A percentile compares a stretch with the other conserved stretches of the same genome.
These are phyloP conservation scores for Oryza brachyantha DNA, from an alignment of 176 grass and related monocot species.

Conservation along the genomic window DNA sequence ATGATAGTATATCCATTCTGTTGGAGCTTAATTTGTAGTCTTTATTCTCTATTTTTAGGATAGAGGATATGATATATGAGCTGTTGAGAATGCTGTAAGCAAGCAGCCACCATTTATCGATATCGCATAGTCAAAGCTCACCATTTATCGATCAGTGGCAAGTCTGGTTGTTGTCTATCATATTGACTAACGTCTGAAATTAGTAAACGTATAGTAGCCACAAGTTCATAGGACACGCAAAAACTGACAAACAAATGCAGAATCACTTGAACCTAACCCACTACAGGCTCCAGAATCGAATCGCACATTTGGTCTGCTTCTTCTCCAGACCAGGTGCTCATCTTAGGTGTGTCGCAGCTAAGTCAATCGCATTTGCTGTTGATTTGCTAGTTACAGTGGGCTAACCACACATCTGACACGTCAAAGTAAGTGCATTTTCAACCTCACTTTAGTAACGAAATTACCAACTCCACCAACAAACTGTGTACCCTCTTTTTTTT, in stretches of 20 bases:
- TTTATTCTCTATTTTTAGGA: no score
- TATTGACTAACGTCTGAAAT: not conserved
- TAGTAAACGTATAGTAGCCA: not conserved
- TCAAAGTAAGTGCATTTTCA: not conserved
- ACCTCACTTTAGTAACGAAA: not conserved
- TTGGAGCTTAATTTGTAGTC: no score
- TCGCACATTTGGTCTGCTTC: not conserved
- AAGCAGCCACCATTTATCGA: not conserved
- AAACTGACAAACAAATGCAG: not conserved
- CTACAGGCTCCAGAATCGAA: not conserved
- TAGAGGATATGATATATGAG: no score
- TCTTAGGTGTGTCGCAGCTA: not conserved
- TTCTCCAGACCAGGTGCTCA: not conserved
- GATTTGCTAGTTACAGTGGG: not conserved
- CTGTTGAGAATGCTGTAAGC: no score
- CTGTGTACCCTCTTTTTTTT: not conserved
- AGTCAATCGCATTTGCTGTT: not conserved
- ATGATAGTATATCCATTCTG: no score
- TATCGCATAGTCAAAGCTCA: not conserved
- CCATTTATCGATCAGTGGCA: not conserved
- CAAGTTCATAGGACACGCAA: not conserved
- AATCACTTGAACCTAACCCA: slow-evolving; percentile 35
- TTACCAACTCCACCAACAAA: not conserved
- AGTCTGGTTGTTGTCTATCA: not conserved
- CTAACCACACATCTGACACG: not conserved